Evolutionary conservation across 345 rosid species (phyloP).

Genomic region (Erodium maritimum): DNA sequence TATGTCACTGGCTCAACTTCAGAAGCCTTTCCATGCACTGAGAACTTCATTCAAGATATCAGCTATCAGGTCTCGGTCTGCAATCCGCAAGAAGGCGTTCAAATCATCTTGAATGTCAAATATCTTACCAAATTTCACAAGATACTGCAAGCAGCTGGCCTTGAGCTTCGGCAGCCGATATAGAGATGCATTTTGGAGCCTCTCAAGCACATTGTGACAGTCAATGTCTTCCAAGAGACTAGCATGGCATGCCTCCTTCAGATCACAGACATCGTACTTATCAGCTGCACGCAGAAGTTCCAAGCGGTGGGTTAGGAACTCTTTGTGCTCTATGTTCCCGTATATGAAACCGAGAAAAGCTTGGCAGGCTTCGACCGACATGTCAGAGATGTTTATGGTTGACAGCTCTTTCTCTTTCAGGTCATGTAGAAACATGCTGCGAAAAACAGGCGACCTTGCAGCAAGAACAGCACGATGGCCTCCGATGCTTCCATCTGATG

Average conservation of each 20-base stretch:
- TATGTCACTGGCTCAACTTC: slow-evolving; percentile 8
- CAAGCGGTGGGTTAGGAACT: slow-evolving; percentile 61
- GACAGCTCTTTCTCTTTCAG: slow-evolving; percentile 87
- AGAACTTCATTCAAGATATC: slow-evolving; percentile 85
- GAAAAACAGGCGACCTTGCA: slow-evolving; percentile 81
- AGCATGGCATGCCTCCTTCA: slow-evolving; percentile 77
- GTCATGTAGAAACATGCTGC: slow-evolving; percentile 75
- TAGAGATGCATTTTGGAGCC: slow-evolving; percentile 70
- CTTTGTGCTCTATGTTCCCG: slow-evolving; percentile 57
- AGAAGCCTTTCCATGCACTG: slow-evolving; percentile 86
- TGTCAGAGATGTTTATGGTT: slow-evolving; percentile 58
- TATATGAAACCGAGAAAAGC: slow-evolving; percentile 71
- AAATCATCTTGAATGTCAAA: slow-evolving; percentile 78
- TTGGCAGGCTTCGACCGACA: slow-evolving; percentile 71
- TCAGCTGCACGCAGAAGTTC: slow-evolving; percentile 77
- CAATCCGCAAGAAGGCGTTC: slow-evolving; percentile 52
- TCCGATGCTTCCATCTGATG: slow-evolving; percentile 69
- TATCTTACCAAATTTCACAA: slow-evolving; percentile 89
- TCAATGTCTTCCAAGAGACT: slow-evolving; percentile 83
- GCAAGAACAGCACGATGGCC: slow-evolving; percentile 91
- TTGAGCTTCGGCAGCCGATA: slow-evolving; percentile 62
- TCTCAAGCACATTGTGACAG: slow-evolving; percentile 63
- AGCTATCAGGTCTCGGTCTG: slow-evolving; percentile 69
- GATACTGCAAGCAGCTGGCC: slow-evolving; percentile 69
- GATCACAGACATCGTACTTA: slow-evolving; percentile 63